Evolutionary conservation across 129 eudicot species (phyloP), one percentile per base, ranked within the genome.

Genomic region (Flaveria linearis): DNA sequence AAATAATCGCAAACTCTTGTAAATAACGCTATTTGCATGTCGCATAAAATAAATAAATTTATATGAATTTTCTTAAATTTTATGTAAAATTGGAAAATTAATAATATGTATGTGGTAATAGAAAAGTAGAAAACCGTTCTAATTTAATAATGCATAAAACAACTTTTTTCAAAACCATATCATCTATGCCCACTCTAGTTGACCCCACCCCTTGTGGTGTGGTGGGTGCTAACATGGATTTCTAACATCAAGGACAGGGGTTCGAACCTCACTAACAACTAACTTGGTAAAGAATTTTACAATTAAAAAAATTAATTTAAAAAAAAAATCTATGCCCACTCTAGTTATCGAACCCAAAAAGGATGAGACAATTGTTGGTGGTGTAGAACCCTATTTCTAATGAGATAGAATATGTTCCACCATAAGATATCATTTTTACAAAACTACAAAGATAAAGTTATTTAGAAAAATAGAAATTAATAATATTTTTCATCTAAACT

Each of bases 321-420:
- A n/a, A n/a, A n/a, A n/a, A n/a, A n/a, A n/a, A 41, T 69, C 45
- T 52, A 73, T 64, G 52, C 69, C 77, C 78, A 64, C 68, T 73
- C 73, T 65, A 53, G 18, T 55, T 53, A 33, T 36, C 18, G 43
- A 73, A 73, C 84, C 80, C 75, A 74, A 80, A 80, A 36, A 80
- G 67, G 84, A 57, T 74, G 79, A 67, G 76, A 80, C 84, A 80
- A 57, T 67, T n/a, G 33, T 28, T 80, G 84, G 76, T 80, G 84
- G 84, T 30, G 30, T 73, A 80, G 63, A 79, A 47, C 28, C 49
- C 71, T 61, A 70, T 47, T 58, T 33, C 50, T 26, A 20, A 36
- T 79, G 23, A 50, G 43, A 36, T 62, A 52, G 79, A 73, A 80
- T 65, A 64, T 80, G 66, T 80, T 66, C 84, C 83, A 80, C 57